Evolutionary conservation across 352 stramenopile species (phyloP), one percentile per base, ranked within the genome.

Genomic region (Phytopythium helicoides): DNA sequence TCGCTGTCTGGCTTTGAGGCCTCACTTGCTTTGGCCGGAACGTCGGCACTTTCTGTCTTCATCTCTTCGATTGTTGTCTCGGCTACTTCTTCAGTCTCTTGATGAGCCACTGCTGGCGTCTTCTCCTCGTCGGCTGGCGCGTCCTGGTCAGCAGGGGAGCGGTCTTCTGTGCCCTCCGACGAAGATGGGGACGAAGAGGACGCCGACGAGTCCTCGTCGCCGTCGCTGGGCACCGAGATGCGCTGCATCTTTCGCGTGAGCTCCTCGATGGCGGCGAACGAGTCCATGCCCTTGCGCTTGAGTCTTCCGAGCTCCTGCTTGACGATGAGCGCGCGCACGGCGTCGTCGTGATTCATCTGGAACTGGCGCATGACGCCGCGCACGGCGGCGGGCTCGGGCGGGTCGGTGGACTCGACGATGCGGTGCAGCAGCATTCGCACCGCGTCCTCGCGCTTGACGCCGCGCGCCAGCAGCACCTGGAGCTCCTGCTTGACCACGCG

Each of bases 281-380:
- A 86, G 49, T 94, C 80, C 41, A 94, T 61, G 10, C 84, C 84
- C 47, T 88, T 73, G 2, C 73, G 65, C 54, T 92, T 94, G 11
- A 94, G 58, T 6, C 81, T 56, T 4, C 71, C 84, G 26, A 94
- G 78, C 73, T 94, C 84, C 69, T 94, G 81, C 62, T 94, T 94
- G 6, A 94, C 84, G 50, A 94, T 94, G 15, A 94, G 57, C 18
- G 84, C 84, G 23, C 84, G 84, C 47, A 91, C 76, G 1, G 84
- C 84, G 55, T 94, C 84, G 62, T 94, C 84, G 56, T 88, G 71
- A 45, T 89, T 89, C 78, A 94, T 92, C 57, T 92, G 75, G 62
- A 94, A 94, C 65, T 92, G 77, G 21, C 69, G 71, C 84, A 94
- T 92, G 10, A 94, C 84, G 45, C 68, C 70, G 19, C 77, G 75